These are phyloP conservation scores for Bretschneidera sinensis DNA, from an alignment of 345 rosid species.

Conservation along the genomic window DNA sequence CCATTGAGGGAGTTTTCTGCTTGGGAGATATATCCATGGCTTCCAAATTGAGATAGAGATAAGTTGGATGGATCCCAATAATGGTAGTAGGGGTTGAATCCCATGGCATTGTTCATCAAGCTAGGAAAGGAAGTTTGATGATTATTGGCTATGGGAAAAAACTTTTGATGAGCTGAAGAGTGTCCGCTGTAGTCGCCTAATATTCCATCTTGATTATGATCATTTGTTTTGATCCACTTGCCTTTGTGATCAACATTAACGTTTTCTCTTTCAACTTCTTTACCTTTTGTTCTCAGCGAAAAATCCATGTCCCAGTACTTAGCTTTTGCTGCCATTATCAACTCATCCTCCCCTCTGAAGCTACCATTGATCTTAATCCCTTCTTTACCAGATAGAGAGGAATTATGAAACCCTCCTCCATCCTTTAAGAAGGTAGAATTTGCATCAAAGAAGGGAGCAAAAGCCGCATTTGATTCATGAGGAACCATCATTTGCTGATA, in stretches of 20 bases:
- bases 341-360: constrained; percentile 10
- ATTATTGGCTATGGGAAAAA: constrained; percentile 40
- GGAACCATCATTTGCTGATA: constrained; percentile 43
- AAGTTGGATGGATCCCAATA: constrained; percentile 66
- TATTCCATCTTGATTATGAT: constrained; percentile 34
- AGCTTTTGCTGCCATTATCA: constrained; percentile 14
- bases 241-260: constrained; percentile 62
- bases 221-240: constrained; percentile 49
- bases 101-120: constrained; percentile 32
- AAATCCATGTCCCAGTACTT: constrained; percentile 42
- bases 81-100: constrained; percentile 42
- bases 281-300: constrained; percentile 36
- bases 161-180: constrained; percentile 40
- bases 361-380: constrained; percentile 26
- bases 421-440: constrained; percentile 12
- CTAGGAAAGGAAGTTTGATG: constrained; percentile 32
- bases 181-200: constrained; percentile 28
- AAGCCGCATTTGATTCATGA: constrained; percentile 18
- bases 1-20: constrained; percentile 31
- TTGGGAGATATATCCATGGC: constrained; percentile 51
- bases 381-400: constrained; percentile 25
- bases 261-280: constrained; percentile 24
- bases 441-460: constrained; percentile 31
- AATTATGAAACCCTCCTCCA: constrained; percentile 15
- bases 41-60: constrained; percentile 64